Conservation (phyloP, 805 yeast genomes). For the Blastobotrys peoriensis region DNA sequence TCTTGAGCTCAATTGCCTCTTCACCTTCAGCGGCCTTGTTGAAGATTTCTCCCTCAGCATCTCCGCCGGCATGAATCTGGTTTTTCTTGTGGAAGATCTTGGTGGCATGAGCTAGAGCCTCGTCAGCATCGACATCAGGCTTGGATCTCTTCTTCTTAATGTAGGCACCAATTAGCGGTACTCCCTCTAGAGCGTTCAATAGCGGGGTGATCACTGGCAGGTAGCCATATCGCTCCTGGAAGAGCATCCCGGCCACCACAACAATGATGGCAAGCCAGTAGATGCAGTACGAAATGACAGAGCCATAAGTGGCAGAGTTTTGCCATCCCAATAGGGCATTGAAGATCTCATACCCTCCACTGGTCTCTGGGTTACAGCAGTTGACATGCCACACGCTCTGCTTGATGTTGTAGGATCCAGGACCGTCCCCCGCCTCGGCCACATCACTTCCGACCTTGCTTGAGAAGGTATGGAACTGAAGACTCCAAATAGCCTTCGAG, state of each 20-base stretch:
- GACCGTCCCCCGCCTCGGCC: slow-evolving; percentile 84
- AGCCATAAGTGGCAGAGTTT: slow-evolving; percentile 88
- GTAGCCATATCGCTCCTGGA: slow-evolving; percentile 78
- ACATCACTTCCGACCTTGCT: slow-evolving; percentile 85
- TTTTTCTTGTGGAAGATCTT: too few species aligned
- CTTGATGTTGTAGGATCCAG: slow-evolving; percentile 82
- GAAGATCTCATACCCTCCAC: slow-evolving; percentile 94
- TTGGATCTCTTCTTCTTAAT: slow-evolving; percentile 15
- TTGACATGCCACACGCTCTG: slow-evolving; percentile 89
- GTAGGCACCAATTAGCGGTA: slow-evolving; percentile 6
- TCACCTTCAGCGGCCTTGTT: too few species aligned
- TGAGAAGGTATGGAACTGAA: slow-evolving; percentile 62
- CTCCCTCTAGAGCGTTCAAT: background rate
- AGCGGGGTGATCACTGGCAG: slow-evolving; percentile 43
- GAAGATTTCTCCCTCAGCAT: too few species aligned
- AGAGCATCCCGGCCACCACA: slow-evolving; percentile 56
- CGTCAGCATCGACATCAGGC: slow-evolving; percentile 8
- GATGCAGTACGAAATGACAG: slow-evolving; percentile 76
- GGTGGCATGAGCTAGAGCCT: too few species aligned
- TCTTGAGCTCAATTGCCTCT: too few species aligned
- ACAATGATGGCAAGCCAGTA: slow-evolving; percentile 73
- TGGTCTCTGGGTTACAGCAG: slow-evolving; percentile 89
- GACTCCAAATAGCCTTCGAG: slow-evolving; percentile 87
- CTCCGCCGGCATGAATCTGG: too few species aligned
- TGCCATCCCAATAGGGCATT: slow-evolving; percentile 94